These are phyloP conservation scores for Furcasterigmium furcatum DNA, from an alignment of 2,329 filamentous ascomycete genomes.

Conservation along the genomic window DNA sequence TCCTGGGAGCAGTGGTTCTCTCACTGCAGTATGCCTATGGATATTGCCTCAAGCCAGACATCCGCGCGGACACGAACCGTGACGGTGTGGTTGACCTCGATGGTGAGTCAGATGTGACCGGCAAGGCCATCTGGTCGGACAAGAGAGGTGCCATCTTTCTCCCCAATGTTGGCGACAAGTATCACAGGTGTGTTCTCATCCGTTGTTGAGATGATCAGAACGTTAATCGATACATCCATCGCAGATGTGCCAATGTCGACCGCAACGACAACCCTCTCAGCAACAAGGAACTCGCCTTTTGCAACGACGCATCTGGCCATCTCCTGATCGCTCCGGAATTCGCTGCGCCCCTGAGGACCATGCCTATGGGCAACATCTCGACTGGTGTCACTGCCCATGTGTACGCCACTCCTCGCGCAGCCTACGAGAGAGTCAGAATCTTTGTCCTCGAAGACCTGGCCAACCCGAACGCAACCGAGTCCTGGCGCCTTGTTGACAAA, in stretches of 20 bases:
- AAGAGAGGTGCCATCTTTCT: constrained; percentile 28
- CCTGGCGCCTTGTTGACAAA: constrained; percentile 21
- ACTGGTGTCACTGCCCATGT: constrained; percentile 13
- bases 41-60: constrained; percentile 10
- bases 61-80: constrained; percentile 32
- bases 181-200: constrained; percentile 24
- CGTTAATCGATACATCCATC: too few species aligned
- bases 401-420: constrained; percentile 4
- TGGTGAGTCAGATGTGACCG: constrained; percentile 13
- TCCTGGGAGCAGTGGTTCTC: too few species aligned
- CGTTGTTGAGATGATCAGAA: too few species aligned
- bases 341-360: constrained; percentile 26
- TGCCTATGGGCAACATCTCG: constrained; percentile 17
- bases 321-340: constrained; percentile 22
- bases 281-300: constrained; percentile 23
- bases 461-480: not conserved
- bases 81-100: constrained; percentile 26
- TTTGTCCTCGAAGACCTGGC: constrained; percentile 15
- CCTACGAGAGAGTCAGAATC: constrained; percentile 17
- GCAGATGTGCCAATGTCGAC: constrained; percentile 21
- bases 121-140: constrained; percentile 20
- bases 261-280: constrained; percentile 8
- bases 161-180: constrained; percentile 29
- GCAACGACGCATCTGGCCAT: constrained; percentile 32
- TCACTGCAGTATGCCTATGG: too few species aligned